Evolutionary conservation across 768 basidiomycete species (phyloP).

Genomic region (Leccinum barrowsii): DNA sequence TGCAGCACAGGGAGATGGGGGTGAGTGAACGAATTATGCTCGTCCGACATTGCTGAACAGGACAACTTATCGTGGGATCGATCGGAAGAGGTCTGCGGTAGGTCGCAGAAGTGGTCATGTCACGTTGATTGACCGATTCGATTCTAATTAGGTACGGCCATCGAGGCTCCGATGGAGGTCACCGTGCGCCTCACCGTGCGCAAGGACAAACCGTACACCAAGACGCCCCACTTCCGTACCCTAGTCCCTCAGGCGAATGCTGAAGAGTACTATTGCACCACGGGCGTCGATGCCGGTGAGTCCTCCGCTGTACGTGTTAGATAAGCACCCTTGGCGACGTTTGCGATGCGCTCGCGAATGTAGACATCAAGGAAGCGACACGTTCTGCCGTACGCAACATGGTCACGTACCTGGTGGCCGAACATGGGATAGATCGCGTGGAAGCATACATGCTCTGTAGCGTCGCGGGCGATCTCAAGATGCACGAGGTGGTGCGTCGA

Average conservation of each 20-base stretch:
- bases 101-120: constrained; percentile 11
- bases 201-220: constrained; percentile 55
- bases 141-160: constrained; percentile 47
- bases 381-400: constrained; percentile 55
- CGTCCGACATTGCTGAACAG: neutral
- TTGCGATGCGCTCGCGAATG: neutral
- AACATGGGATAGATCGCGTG: constrained; percentile 40
- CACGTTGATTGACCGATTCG: neutral
- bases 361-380: constrained; percentile 51
- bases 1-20: constrained; percentile 65
- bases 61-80: neutral
- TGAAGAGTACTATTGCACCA: constrained; percentile 53
- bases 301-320: too few species aligned
- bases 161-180: constrained; percentile 60
- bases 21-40: constrained; percentile 29
- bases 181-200: constrained; percentile 51
- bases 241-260: constrained; percentile 11
- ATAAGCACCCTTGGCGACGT: neutral
- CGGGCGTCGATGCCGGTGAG: constrained; percentile 48
- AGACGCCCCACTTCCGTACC: constrained; percentile 54
- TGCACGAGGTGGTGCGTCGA: constrained; percentile 54
- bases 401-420: constrained; percentile 48
- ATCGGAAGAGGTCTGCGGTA: constrained; percentile 55
- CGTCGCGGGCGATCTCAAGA: constrained; percentile 52
- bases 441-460: constrained; percentile 63